A percentile compares a stretch with the other conserved stretches of the same genome.
Conservation (phyloP, 163 green algal genomes). For the Coccomyxa subellipsoidea region DNA sequence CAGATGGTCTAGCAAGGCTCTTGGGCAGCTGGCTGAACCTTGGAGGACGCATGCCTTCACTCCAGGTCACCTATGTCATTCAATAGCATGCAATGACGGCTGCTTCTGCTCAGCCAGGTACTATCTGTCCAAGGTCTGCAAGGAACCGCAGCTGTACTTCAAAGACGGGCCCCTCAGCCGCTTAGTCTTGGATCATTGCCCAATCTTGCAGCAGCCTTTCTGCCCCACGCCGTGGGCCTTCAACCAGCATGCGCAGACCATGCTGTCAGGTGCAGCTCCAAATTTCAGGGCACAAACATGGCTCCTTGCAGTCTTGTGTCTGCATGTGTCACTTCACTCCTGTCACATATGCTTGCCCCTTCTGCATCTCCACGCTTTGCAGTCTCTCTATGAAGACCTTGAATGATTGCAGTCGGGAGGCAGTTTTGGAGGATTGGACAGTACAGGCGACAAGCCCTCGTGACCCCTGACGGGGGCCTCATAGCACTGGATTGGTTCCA, state of each 20-base stretch:
- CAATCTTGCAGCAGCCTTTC: neutral
- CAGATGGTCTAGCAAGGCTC: too few species aligned
- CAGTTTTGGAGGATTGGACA: constrained; percentile 11
- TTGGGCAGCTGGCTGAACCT: too few species aligned
- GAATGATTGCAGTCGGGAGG: constrained; percentile 27
- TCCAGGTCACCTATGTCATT: too few species aligned
- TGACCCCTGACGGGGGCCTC: constrained; percentile 54
- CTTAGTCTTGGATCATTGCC: neutral
- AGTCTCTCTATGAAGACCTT: neutral
- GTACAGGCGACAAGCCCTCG: constrained; percentile 33
- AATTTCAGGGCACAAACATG: neutral
- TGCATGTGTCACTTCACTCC: too few species aligned
- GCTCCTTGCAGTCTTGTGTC: neutral
- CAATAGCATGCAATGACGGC: too few species aligned
- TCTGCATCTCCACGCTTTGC: neutral
- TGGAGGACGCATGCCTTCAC: too few species aligned
- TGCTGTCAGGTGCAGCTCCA: neutral
- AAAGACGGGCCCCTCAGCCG: neutral
- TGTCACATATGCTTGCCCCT: too few species aligned
- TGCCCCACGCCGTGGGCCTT: neutral
- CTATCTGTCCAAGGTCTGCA: neutral
- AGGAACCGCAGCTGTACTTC: neutral
- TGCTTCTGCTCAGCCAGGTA: neutral
- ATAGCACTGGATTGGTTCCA: constrained; percentile 69
- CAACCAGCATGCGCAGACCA: neutral